Conservation (phyloP, 2,329 filamentous ascomycete species). For the Ramichloridium luteum region DNA sequence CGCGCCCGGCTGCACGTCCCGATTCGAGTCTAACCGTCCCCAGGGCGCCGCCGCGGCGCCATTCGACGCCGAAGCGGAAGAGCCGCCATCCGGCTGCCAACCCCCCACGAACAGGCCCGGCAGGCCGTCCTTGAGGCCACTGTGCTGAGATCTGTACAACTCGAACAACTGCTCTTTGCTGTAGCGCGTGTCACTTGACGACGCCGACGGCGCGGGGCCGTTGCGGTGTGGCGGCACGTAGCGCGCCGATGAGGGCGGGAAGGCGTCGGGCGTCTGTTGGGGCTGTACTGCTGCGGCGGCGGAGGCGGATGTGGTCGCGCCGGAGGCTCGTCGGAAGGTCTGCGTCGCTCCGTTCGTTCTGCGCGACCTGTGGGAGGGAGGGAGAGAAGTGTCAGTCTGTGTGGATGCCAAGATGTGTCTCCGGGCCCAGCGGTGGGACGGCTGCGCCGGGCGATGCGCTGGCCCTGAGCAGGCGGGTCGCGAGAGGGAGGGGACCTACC, state of each 20-base stretch:
- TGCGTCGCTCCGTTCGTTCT: constrained; percentile 55
- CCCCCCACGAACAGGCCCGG: constrained; percentile 58
- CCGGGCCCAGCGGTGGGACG: too few species aligned
- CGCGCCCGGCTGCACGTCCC: constrained; percentile 65
- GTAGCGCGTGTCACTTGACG: constrained; percentile 51
- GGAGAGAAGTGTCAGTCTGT: too few species aligned
- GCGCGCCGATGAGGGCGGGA: constrained; percentile 22
- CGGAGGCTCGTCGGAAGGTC: constrained; percentile 53
- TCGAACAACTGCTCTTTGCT: constrained; percentile 67
- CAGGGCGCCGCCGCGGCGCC: constrained; percentile 48
- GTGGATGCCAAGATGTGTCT: too few species aligned
- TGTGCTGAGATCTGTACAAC: constrained; percentile 51
- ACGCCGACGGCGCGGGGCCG: constrained; percentile 40
- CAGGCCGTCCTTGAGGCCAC: constrained; percentile 51
- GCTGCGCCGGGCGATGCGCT: constrained; percentile 1
- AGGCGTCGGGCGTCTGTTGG: constrained; percentile 14
- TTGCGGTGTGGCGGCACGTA: constrained; percentile 55
- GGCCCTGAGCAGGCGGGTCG: not conserved
- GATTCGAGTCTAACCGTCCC: constrained; percentile 63
- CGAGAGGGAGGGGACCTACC: constrained; percentile 27
- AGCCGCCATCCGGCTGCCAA: constrained; percentile 74
- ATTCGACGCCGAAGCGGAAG: too few species aligned
- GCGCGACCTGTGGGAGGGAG: constrained; percentile 39
- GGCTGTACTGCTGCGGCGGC: constrained; percentile 32
- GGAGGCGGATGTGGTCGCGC: constrained; percentile 41